Conservation (phyloP, 441 rosid genomes). For the Gossypium schwendimanii region DNA sequence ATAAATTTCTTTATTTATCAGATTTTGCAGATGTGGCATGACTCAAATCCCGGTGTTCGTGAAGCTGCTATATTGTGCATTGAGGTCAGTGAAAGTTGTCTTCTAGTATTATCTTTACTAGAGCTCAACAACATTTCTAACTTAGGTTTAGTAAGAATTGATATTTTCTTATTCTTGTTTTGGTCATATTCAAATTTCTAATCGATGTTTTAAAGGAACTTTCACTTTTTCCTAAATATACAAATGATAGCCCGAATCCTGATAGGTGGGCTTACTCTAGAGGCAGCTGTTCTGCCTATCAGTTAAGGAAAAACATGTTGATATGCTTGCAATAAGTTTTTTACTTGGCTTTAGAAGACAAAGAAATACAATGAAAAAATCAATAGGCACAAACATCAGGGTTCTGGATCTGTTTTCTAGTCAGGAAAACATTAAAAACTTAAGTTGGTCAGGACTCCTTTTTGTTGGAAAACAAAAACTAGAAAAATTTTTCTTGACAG, state of each 20-base stretch:
- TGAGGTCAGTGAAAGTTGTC: conserved; percentile 49
- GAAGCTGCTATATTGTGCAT: conserved; percentile 92
- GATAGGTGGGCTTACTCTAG: too few species aligned
- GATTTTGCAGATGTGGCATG: conserved; percentile 91
- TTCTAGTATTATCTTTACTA: background rate
- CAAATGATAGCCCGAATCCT: background rate
- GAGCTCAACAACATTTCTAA: background rate
- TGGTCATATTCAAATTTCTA: background rate
- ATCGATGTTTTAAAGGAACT: conserved; percentile 11
- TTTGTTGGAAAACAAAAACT: too few species aligned
- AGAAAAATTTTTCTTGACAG: too few species aligned
- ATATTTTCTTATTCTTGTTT: conserved; percentile 3
- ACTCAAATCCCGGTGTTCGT: conserved; percentile 76
- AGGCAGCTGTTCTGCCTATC: too few species aligned
- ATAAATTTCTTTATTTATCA: conserved; percentile 21
- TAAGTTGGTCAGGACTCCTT: too few species aligned
- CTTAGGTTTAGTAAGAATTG: background rate
- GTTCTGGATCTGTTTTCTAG: too few species aligned
- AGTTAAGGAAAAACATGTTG: too few species aligned
- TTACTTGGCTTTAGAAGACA: too few species aligned
- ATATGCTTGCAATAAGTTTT: too few species aligned
- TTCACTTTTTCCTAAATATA: conserved; percentile 25
- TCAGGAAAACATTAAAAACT: too few species aligned
- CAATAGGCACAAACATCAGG: too few species aligned
- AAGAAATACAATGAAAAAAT: too few species aligned